Base-by-base conservation (phyloP, 2,329 filamentous ascomycete species). In the Elsinoe australis region DNA sequence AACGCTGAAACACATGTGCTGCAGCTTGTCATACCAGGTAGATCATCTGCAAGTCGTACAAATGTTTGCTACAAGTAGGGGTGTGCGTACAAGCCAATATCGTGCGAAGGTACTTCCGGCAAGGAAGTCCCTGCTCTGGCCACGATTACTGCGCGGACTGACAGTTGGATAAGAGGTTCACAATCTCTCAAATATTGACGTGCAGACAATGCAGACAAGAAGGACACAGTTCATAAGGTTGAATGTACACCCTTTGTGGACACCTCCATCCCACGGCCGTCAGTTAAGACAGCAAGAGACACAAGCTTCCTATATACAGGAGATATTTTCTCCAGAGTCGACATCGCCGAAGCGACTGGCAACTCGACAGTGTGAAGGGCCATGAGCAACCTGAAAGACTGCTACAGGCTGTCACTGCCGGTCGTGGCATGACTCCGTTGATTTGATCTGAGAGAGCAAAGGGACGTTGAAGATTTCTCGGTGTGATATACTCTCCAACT, bases 241-340 rank as follows among this genome's bases (percentile, higher is more conserved):
- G n/a, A n/a, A 29, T 29, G 26, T 29, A 6, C 26, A 7, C 26
- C 12, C 72, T 82, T 75, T 64, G 76, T 82, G 78, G 80, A 82
- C 80, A 83, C 82, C 77, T 72, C 68, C 68, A 70, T 68, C 76
- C 72, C 79, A 79, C 82, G 77, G 79, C 78, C 78, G 74, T 80
- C 79, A 82, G 61, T 75, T 54, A 80, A 83, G 79, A 80, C 70
- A 76, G 82, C 78, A 38, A 48, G 79, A 74, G 72, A 72, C 71
- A 68, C 69, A 73, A 79, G 82, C 78, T 84, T 83, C 80, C 80
- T 83, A 82, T 79, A 61, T 63, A 61, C 59, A 66, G 67, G 67
- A 67, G 63, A 58, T 78, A n/a, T 70, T 52, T 65, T 83, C 79
- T 83, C 70, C 77, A 76, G 77, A 79, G 70, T 78, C 75, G 73